phyloP scores from a whole-genome alignment of 305 asterid species.

The Fraxinus nigra region DNA sequence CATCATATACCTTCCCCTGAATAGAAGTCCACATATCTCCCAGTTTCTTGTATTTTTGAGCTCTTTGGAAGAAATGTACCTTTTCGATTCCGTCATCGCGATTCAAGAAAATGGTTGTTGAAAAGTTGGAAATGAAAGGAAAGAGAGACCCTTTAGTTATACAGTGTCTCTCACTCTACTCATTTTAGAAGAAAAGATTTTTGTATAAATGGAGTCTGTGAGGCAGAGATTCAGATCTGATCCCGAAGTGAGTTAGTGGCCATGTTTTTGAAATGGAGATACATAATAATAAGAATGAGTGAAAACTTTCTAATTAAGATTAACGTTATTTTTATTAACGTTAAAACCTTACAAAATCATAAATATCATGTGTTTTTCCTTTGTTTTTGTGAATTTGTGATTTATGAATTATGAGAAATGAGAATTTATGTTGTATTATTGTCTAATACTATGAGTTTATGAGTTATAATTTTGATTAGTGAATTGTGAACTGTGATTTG shows the following conservation, averaged over 20 bases:
- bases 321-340: too few relatives aligned
- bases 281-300: too few relatives aligned
- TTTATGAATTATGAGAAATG: too few relatives aligned
- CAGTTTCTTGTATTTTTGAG: slow-evolving; percentile 57
- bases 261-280: not conserved
- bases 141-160: not conserved
- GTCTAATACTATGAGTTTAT: too few relatives aligned
- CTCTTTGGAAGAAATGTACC: slow-evolving; percentile 58
- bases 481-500: too few relatives aligned
- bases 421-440: too few relatives aligned
- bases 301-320: not conserved
- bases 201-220: slow-evolving; percentile 1
- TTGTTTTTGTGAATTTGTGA: too few relatives aligned
- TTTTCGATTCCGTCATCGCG: slow-evolving; percentile 46
- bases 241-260: not conserved
- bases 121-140: not conserved
- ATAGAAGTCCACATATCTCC: slow-evolving; percentile 94
- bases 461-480: too few relatives aligned
- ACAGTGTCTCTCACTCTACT: not conserved
- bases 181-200: not conserved
- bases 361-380: too few relatives aligned
- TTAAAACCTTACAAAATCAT: too few relatives aligned
- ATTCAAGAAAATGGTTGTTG: not conserved
- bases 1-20: slow-evolving; percentile 83
- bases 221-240: slow-evolving; percentile 22